Percentiles rank a stretch among this genome's conserved stretches.
These are phyloP conservation scores for Syzygium aqueum DNA, from an alignment of 345 rosid species.

Conservation along the genomic window DNA sequence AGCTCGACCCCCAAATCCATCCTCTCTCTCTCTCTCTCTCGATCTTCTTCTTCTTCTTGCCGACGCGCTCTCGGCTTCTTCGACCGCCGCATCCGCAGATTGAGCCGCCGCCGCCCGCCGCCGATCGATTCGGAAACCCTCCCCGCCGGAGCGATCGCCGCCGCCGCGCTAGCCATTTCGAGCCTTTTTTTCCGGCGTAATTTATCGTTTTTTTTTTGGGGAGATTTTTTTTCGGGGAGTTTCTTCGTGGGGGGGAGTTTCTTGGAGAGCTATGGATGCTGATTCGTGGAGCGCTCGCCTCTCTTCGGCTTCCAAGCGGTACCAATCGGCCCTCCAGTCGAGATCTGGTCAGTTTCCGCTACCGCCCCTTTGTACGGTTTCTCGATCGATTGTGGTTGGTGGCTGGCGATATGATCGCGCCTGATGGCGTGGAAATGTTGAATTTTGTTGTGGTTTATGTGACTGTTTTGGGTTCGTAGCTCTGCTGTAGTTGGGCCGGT, in stretches of 20 bases:
- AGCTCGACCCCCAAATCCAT: background rate
- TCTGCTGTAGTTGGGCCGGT: background rate
- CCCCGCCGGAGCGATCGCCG: background rate
- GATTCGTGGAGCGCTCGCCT: constrained; percentile 90
- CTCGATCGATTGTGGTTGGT: background rate
- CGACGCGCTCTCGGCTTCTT: too few species aligned
- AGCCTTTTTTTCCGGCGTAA: background rate
- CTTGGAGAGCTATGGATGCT: constrained; percentile 40
- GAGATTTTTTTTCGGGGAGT: background rate
- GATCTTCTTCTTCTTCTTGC: background rate
- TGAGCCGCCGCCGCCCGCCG: background rate
- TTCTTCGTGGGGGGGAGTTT: background rate
- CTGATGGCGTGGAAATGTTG: background rate
- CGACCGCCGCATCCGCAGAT: background rate
- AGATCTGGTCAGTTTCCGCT: constrained; percentile 67
- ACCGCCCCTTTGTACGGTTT: background rate
- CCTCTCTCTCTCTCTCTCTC: background rate
- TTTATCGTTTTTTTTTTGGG: background rate
- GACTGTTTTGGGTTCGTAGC: background rate
- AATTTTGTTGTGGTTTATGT: background rate
- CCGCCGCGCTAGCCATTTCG: background rate
- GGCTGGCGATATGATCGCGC: background rate
- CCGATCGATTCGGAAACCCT: background rate
- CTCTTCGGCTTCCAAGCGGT: constrained; percentile 75
- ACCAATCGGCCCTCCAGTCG: constrained; percentile 76